phyloP scores from a whole-genome alignment of 495 filamentous ascomycete genomes.

The Chaetomium fimeti region DNA sequence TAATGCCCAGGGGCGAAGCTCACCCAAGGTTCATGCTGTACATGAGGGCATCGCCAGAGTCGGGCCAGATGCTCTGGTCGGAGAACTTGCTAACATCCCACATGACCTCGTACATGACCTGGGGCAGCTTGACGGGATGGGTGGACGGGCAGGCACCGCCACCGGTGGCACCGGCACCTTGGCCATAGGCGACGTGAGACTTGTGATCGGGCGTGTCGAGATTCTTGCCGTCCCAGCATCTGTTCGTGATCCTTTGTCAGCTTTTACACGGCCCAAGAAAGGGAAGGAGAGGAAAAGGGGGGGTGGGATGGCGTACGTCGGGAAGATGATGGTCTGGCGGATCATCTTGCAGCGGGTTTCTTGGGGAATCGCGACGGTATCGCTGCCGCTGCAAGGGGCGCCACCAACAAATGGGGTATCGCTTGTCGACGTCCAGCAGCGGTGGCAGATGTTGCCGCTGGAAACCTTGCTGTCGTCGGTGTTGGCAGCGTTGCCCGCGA shows the following conservation, averaged over 20 bases:
- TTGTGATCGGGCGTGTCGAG: slow-evolving; percentile 63
- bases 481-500: slow-evolving; percentile 51
- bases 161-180: slow-evolving; percentile 48
- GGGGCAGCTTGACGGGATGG: slow-evolving; percentile 63
- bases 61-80: slow-evolving; percentile 55
- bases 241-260: slow-evolving; percentile 16
- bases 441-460: slow-evolving; percentile 56
- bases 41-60: slow-evolving; percentile 55
- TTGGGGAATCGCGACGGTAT: slow-evolving; percentile 58
- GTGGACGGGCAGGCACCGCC: slow-evolving; percentile 57
- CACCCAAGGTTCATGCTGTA: slow-evolving; percentile 53
- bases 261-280: background rate
- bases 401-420: slow-evolving; percentile 49
- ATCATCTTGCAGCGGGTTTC: slow-evolving; percentile 54
- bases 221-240: slow-evolving; percentile 56
- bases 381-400: slow-evolving; percentile 47
- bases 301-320: background rate
- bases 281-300: background rate
- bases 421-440: slow-evolving; percentile 53
- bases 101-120: slow-evolving; percentile 69
- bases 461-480: slow-evolving; percentile 49
- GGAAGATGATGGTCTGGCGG: slow-evolving; percentile 62
- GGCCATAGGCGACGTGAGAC: slow-evolving; percentile 61
- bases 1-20: background rate
- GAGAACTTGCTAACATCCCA: slow-evolving; percentile 59